A percentile compares a stretch with the other conserved stretches of the same genome.
Evolutionary conservation across 176 grass and related monocot species (phyloP).

Genomic region (Pharus latifolius): DNA sequence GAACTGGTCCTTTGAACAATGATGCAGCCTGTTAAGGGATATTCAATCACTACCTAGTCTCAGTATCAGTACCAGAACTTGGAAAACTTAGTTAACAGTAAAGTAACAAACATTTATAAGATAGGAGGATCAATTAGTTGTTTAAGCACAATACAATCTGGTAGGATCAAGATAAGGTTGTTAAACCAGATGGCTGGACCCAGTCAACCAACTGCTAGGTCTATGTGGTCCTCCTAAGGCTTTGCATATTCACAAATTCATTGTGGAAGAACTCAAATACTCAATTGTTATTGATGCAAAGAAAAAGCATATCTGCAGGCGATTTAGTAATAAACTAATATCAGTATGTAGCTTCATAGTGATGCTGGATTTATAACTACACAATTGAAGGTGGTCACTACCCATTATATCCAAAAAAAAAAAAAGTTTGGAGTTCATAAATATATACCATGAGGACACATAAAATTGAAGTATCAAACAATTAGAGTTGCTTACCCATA

Average conservation of each 20-base stretch:
- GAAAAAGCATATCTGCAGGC: background rate
- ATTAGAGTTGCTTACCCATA: conserved; percentile 60
- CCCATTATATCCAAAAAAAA: background rate
- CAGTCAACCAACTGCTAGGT: background rate
- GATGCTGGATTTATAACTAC: background rate
- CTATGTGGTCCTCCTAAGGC: background rate
- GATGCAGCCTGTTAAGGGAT: conserved; percentile 67
- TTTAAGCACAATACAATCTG: background rate
- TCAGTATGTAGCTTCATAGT: background rate
- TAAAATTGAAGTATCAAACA: background rate
- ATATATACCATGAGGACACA: background rate
- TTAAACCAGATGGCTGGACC: background rate
- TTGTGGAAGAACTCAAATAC: too few relatives aligned
- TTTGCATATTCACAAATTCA: background rate
- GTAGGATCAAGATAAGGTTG: background rate
- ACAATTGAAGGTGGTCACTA: background rate
- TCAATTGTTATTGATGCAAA: too few relatives aligned
- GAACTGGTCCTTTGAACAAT: conserved; percentile 94
- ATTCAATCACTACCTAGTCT: conserved; percentile 7
- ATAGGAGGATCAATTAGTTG: background rate
- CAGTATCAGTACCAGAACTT: background rate
- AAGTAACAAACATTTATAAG: background rate
- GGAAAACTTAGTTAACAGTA: background rate
- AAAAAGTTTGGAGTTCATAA: background rate
- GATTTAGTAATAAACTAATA: background rate